These are phyloP conservation scores for Annulohypoxylon nitens DNA, from an alignment of 495 filamentous ascomycete species.

Conservation along the genomic window DNA sequence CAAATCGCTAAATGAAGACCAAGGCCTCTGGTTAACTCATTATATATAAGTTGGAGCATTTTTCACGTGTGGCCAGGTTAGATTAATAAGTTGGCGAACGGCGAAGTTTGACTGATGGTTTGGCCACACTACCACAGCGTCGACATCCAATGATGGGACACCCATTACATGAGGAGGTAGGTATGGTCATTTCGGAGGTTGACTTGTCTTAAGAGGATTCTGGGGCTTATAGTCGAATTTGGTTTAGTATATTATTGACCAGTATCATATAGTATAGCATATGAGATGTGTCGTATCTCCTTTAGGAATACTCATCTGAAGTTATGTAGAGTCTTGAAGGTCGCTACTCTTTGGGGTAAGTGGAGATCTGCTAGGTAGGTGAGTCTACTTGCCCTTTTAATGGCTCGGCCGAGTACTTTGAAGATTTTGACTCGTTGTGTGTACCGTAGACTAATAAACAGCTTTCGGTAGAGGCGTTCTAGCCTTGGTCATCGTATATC, in stretches of 20 bases:
- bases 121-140: constrained; percentile 21
- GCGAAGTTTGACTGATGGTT: constrained; percentile 31
- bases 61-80: constrained; percentile 28
- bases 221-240: constrained; percentile 10
- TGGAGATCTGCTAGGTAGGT: constrained; percentile 4
- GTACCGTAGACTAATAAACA: neutral
- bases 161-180: constrained; percentile 33
- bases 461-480: neutral
- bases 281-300: constrained; percentile 8
- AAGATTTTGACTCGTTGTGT: neutral
- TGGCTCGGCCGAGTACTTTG: constrained; percentile 11
- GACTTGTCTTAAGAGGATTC: constrained; percentile 26
- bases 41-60: constrained; percentile 46
- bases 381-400: neutral
- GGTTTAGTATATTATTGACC: constrained; percentile 28
- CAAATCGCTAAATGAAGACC: constrained; percentile 47
- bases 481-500: neutral
- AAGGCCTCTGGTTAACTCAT: constrained; percentile 31
- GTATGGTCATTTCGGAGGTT: constrained; percentile 40
- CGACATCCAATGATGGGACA: constrained; percentile 26
- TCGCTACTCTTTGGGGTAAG: neutral
- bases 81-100: constrained; percentile 25
- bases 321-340: neutral
- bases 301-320: constrained; percentile 3
- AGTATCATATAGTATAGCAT: constrained; percentile 18